phyloP scores from a whole-genome alignment of 306 rosid species.

The Cicer cuneatum region DNA sequence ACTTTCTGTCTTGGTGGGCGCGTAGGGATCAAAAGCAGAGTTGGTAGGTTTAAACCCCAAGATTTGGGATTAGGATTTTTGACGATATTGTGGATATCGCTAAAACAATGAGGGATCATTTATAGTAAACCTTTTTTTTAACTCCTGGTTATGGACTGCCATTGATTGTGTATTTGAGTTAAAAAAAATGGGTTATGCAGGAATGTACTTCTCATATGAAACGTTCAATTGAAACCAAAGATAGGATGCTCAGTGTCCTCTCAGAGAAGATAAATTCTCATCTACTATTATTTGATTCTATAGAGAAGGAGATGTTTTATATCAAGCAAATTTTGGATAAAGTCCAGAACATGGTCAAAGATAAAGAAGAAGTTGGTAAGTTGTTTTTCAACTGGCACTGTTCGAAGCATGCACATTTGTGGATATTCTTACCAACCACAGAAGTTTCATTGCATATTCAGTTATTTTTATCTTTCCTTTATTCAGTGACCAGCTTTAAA shows the following conservation, averaged over 20 bases:
- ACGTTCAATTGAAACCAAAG: conserved; percentile 58
- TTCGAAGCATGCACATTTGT: conserved; percentile 25
- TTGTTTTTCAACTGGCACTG: conserved; percentile 37
- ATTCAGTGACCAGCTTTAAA: conserved; percentile 64
- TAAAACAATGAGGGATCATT: not conserved
- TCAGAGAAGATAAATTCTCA: conserved; percentile 75
- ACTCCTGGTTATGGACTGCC: conserved; percentile 16
- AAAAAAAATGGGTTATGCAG: conserved; percentile 51
- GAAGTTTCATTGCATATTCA: conserved; percentile 26
- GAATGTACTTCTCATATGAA: conserved; percentile 70
- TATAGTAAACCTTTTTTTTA: not conserved
- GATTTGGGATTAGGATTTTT: conserved; percentile 19
- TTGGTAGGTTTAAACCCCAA: conserved; percentile 12
- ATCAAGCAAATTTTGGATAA: conserved; percentile 67
- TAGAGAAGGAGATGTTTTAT: conserved; percentile 67
- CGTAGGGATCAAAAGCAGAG: not conserved
- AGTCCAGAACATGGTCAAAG: conserved; percentile 60
- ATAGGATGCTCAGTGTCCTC: conserved; percentile 65
- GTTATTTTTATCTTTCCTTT: conserved; percentile 30
- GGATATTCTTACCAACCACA: conserved; percentile 14
- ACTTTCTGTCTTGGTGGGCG: not conserved
- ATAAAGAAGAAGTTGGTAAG: conserved; percentile 81
- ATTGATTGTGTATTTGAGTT: conserved; percentile 28
- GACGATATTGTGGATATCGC: conserved; percentile 13
- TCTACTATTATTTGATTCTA: conserved; percentile 67